A percentile compares a stretch with the other conserved stretches of the same genome.
These are phyloP conservation scores for Ramalina peruviana DNA, from an alignment of 495 filamentous ascomycete species.

Conservation along the genomic window DNA sequence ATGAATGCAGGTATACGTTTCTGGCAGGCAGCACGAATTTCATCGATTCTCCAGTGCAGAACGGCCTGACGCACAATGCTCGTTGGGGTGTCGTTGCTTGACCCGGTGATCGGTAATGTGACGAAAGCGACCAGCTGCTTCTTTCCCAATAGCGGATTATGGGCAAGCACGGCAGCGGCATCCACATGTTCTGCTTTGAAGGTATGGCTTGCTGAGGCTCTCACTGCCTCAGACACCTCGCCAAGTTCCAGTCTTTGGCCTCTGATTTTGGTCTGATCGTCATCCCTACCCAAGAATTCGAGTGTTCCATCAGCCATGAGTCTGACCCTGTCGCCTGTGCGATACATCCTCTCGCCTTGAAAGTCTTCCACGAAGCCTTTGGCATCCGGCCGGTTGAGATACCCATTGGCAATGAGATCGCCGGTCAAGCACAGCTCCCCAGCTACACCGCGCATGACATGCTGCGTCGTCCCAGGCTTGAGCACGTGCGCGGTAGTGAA, in stretches of 20 bases:
- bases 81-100: not conserved
- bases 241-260: conserved; percentile 65
- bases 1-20: conserved; percentile 37
- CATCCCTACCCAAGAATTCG: conserved; percentile 57
- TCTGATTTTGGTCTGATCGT: conserved; percentile 69
- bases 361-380: conserved; percentile 28
- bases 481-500: conserved; percentile 76
- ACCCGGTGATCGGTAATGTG: conserved; percentile 5
- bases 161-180: conserved; percentile 28
- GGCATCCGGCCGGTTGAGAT: conserved; percentile 58
- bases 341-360: conserved; percentile 29
- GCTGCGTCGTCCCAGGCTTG: conserved; percentile 47
- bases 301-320: conserved; percentile 32
- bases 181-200: conserved; percentile 15
- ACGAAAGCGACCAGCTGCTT: conserved; percentile 32
- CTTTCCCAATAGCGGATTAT: conserved; percentile 29
- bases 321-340: conserved; percentile 36
- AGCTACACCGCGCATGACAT: conserved; percentile 62
- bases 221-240: conserved; percentile 51
- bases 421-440: conserved; percentile 84
- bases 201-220: conserved; percentile 20
- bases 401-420: conserved; percentile 74
- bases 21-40: conserved; percentile 25
- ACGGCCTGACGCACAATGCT: not conserved
- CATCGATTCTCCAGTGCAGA: conserved; percentile 4